These are phyloP conservation scores for Crassisporium funariophilum DNA, from an alignment of 768 basidiomycete species.

Conservation along the genomic window DNA sequence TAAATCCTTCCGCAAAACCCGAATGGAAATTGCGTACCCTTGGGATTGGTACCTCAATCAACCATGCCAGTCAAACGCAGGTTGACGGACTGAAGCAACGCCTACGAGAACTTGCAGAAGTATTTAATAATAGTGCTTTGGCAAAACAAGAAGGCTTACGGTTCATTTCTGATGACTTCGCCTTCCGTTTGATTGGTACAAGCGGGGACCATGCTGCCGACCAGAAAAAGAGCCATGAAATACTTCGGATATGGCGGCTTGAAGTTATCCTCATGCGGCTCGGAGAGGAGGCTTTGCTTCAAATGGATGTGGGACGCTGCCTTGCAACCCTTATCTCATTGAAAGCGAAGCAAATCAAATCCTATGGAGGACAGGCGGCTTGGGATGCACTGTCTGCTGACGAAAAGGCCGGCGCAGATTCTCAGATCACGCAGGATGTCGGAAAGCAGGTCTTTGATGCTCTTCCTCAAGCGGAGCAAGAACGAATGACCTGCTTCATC, in stretches of 20 bases:
- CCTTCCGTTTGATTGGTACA: conserved; percentile 9
- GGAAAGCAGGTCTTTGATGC: conserved; percentile 1
- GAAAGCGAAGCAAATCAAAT: background rate
- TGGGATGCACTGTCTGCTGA: background rate
- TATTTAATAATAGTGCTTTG: conserved; percentile 14
- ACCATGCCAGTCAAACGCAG: conserved; percentile 15
- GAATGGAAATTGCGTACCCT: conserved; percentile 5
- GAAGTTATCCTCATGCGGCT: conserved; percentile 1
- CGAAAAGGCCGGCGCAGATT: background rate
- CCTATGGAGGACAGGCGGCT: background rate
- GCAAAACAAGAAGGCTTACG: conserved; percentile 9
- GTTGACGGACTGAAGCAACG: conserved; percentile 1
- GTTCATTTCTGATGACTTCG: background rate
- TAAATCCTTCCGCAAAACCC: conserved; percentile 4
- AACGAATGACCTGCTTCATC: background rate
- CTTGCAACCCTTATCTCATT: background rate
- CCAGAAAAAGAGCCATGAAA: conserved; percentile 14
- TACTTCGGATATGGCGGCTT: conserved; percentile 5
- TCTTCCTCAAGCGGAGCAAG: background rate
- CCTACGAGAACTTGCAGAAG: conserved; percentile 4
- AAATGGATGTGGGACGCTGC: background rate
- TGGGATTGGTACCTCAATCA: conserved; percentile 11
- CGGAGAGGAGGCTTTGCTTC: background rate
- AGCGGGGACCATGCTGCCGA: conserved; percentile 17
- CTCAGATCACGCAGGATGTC: background rate